phyloP scores from a whole-genome alignment of 371 early-diverging fungal genomes.

The Quaeritorhiza haematococci region DNA sequence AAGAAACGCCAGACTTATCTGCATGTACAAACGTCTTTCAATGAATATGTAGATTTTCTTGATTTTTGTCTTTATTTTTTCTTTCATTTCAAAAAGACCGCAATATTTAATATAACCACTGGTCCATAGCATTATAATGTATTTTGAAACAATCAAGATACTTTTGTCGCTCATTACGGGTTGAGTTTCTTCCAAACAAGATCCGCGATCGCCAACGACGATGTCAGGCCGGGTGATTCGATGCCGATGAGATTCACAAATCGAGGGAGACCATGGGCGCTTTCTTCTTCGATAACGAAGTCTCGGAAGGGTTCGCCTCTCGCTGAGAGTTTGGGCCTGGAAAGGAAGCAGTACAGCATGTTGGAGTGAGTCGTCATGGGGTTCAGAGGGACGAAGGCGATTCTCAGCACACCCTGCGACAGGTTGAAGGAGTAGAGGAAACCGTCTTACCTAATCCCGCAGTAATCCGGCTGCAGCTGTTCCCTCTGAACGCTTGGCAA shows the following conservation, averaged over 20 bases:
- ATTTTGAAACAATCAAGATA: too few relatives aligned
- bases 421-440: too few relatives aligned
- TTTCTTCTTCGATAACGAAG: slow-evolving; percentile 67
- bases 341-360: not conserved
- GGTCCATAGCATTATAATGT: too few relatives aligned
- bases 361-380: not conserved
- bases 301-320: slow-evolving; percentile 71
- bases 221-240: slow-evolving; percentile 86
- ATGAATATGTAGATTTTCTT: too few relatives aligned
- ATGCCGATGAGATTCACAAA: slow-evolving; percentile 79
- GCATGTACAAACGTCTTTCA: too few relatives aligned
- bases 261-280: slow-evolving; percentile 38
- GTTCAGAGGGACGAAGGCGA: not conserved
- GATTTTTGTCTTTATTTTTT: too few relatives aligned
- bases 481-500: slow-evolving; percentile 51
- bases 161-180: too few relatives aligned
- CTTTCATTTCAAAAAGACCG: too few relatives aligned
- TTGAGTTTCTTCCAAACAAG: too few relatives aligned
- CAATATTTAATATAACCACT: too few relatives aligned
- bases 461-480: slow-evolving; percentile 66
- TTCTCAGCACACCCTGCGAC: too few relatives aligned
- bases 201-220: slow-evolving; percentile 77
- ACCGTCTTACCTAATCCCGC: slow-evolving; percentile 66
- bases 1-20: too few relatives aligned
- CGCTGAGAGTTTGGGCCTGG: slow-evolving; percentile 74